phyloP scores from a whole-genome alignment of 345 rosid species.

The Melaleuca alternifolia region DNA sequence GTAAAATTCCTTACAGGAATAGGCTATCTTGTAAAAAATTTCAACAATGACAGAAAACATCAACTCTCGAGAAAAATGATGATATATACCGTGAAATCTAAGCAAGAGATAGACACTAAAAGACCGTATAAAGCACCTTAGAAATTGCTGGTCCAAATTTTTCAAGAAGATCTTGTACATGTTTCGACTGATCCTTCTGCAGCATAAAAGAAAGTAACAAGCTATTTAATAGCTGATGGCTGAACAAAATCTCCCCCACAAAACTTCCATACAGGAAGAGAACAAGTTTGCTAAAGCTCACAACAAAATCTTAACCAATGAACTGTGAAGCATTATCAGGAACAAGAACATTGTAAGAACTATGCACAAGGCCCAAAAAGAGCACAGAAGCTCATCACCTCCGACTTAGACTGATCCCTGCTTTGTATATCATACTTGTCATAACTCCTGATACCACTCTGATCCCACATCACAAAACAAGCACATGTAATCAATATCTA shows the following conservation, averaged over 20 bases:
- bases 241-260: not conserved
- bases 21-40: not conserved
- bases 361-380: not conserved
- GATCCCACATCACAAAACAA: constrained; percentile 2
- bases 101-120: not conserved
- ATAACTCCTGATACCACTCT: constrained; percentile 13
- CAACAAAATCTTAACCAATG: not conserved
- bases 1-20: not conserved
- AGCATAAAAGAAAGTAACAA: not conserved
- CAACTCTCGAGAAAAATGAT: not conserved
- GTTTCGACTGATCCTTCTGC: constrained; percentile 38
- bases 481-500: not conserved
- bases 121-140: constrained; percentile 28
- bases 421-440: constrained; percentile 1
- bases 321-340: not conserved
- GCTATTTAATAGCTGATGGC: not conserved
- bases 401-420: constrained; percentile 1
- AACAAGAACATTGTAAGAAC: not conserved
- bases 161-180: constrained; percentile 32
- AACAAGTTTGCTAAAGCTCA: not conserved
- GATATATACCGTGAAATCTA: not conserved
- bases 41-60: not conserved
- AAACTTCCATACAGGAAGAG: not conserved
- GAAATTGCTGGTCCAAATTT: constrained; percentile 39
- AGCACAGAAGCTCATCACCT: constrained; percentile 2